phyloP scores from a whole-genome alignment of 768 basidiomycete genomes.

The Botryobasidium botryosum region DNA sequence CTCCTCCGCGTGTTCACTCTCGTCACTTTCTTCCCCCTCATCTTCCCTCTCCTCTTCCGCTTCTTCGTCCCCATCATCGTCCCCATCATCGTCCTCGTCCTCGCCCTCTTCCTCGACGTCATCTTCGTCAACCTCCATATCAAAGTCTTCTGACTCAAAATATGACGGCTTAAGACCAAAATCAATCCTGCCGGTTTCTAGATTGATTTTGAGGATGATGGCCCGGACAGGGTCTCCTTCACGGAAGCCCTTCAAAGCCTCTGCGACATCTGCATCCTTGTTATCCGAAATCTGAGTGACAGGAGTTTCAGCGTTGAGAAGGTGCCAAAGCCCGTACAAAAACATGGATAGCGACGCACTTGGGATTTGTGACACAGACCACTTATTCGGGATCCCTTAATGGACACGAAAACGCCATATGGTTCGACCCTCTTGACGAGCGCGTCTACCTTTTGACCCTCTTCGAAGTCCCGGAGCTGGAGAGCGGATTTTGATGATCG shows the following conservation, averaged over 20 bases:
- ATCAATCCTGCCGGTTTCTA: constrained; percentile 65
- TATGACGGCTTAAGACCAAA: constrained; percentile 76
- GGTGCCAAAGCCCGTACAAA: neutral
- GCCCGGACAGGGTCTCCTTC: constrained; percentile 80
- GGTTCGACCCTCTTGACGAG: constrained; percentile 65
- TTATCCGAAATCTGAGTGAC: constrained; percentile 66
- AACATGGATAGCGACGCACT: constrained; percentile 26
- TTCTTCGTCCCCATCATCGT: constrained; percentile 17
- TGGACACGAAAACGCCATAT: constrained; percentile 86
- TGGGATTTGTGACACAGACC: constrained; percentile 93
- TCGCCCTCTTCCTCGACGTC: constrained; percentile 18
- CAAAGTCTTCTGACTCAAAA: constrained; percentile 57
- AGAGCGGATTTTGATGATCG: constrained; percentile 15
- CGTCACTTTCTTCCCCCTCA: constrained; percentile 13
- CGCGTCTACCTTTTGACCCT: constrained; percentile 70
- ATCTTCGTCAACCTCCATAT: constrained; percentile 17
- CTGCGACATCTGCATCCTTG: constrained; percentile 54
- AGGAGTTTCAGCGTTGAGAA: neutral
- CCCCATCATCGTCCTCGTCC: constrained; percentile 18
- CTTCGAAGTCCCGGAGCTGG: constrained; percentile 32
- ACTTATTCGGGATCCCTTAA: constrained; percentile 66
- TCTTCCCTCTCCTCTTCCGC: constrained; percentile 6
- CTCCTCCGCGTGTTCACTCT: constrained; percentile 20
- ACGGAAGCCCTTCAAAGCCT: constrained; percentile 67
- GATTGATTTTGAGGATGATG: constrained; percentile 51